Evolutionary conservation across 805 yeast genomes (phyloP), one percentile per base, ranked within the genome.

Genomic region (Candida succiphila): DNA sequence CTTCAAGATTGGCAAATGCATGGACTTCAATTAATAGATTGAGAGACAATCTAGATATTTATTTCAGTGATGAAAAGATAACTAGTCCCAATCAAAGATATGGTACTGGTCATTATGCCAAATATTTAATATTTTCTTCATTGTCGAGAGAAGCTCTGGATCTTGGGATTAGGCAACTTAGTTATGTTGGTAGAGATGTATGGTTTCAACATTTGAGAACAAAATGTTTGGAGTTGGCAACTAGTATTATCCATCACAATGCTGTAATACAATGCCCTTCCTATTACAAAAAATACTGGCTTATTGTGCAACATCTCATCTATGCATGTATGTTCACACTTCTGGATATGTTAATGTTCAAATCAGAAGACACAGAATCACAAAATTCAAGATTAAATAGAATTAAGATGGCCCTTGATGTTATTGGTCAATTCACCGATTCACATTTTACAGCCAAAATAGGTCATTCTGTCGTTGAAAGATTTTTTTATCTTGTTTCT

Each of bases 381-480:
- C 10, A 27, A 12, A 12, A 27, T 12, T 27, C 29, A 6, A 44
- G 40, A 19, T 31, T 49, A 4, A 32, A 41, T 20, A 32, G 31
- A 14, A 44, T 49, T 12, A 35, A 35, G 22, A 31, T 30, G 3
- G 42, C 52, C 4, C 38, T 49, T 12, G 45, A 46, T 6, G 41
- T 43, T 2, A 40, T 49, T 4, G 23, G 39, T 17, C 31, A 36
- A 19, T 29, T 46, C 13, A 35, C 30, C 18, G 34, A 35, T 4
- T 40, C 52, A 1, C 46, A 45, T 35, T 44, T 42, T 27, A 46
- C 52, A 4, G 52, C 44, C 4, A 43, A 41, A 25, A 43, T 49
- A 16, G 54, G 54, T 4, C 37, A 46, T 17, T 51, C 52, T 7
- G 50, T 49, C 5, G 43, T 47, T 22, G 52, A 49, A 32, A 49